Percentiles rank a stretch among this genome's conserved stretches.
These are phyloP conservation scores for Pseudogymnoascus sp. DNA, from an alignment of 2,329 filamentous ascomycete species.

Conservation along the genomic window DNA sequence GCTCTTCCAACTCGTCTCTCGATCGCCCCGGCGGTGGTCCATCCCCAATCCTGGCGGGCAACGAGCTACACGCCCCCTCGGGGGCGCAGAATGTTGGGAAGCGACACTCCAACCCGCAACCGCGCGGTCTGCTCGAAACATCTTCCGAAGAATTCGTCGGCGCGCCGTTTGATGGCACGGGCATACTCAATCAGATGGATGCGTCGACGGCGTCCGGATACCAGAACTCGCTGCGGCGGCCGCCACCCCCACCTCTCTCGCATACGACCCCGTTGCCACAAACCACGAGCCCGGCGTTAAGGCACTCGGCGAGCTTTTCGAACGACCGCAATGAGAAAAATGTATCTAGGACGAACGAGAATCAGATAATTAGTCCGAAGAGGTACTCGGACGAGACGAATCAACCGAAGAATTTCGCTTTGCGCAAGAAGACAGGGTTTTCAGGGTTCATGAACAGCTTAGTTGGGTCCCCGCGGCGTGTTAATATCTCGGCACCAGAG, in stretches of 20 bases:
- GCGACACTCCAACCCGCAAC: slow-evolving; percentile 30
- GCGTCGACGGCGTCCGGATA: slow-evolving; percentile 30
- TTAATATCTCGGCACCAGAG: slow-evolving; percentile 93
- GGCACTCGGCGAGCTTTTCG: slow-evolving; percentile 61
- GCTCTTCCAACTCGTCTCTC: slow-evolving; percentile 31
- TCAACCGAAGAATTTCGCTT: slow-evolving; percentile 49
- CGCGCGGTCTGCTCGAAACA: slow-evolving; percentile 37
- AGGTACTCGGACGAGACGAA: slow-evolving; percentile 72
- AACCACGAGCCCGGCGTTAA: slow-evolving; percentile 48
- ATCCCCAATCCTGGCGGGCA: slow-evolving; percentile 24
- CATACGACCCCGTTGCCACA: slow-evolving; percentile 49
- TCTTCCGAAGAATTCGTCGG: slow-evolving; percentile 55
- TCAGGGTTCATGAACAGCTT: slow-evolving; percentile 79
- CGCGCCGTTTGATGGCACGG: slow-evolving; percentile 57
- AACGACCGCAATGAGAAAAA: slow-evolving; percentile 43
- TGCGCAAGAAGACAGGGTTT: slow-evolving; percentile 82
- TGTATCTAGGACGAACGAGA: slow-evolving; percentile 37
- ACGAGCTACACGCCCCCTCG: slow-evolving; percentile 21
- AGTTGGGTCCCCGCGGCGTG: slow-evolving; percentile 78
- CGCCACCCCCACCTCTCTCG: slow-evolving; percentile 39
- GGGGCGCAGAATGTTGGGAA: slow-evolving; percentile 20
- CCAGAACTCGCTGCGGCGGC: slow-evolving; percentile 32
- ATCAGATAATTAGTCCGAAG: slow-evolving; percentile 50
- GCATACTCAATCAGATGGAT: slow-evolving; percentile 55
- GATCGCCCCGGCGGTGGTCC: slow-evolving; percentile 25